These are phyloP conservation scores for Sordariomycetes sp. DNA, from an alignment of 2,329 filamentous ascomycete genomes.

Conservation along the genomic window DNA sequence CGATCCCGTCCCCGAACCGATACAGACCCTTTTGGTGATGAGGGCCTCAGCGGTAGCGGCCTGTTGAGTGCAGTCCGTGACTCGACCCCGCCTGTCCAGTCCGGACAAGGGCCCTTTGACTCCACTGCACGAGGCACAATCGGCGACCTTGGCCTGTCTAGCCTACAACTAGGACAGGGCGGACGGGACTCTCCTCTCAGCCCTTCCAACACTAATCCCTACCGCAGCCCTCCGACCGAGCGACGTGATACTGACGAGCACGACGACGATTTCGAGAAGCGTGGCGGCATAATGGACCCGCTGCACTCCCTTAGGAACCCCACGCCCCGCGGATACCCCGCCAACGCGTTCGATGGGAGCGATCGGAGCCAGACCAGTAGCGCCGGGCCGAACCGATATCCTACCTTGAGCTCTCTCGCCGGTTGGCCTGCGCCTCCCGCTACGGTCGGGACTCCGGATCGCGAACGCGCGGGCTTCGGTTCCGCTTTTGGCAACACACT, in stretches of 20 bases:
- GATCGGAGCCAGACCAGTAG: constrained; percentile 92
- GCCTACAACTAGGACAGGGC: constrained; percentile 42
- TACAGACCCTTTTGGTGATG: constrained; percentile 65
- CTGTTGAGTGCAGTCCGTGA: constrained; percentile 66
- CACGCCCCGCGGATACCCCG: constrained; percentile 10
- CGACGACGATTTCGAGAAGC: constrained; percentile 33
- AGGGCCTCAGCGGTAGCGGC: constrained; percentile 52
- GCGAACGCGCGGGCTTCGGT: constrained; percentile 41
- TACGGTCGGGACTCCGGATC: constrained; percentile 54
- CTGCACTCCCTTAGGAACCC: not conserved
- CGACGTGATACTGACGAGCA: constrained; percentile 52
- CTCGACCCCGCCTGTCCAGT: constrained; percentile 31
- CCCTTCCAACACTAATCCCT: constrained; percentile 92
- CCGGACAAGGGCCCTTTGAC: constrained; percentile 7
- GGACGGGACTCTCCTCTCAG: constrained; percentile 58
- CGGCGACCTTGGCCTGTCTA: constrained; percentile 49
- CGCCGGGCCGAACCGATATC: constrained; percentile 64
- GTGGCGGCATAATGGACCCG: constrained; percentile 25
- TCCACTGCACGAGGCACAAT: constrained; percentile 41
- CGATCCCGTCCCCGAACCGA: constrained; percentile 52
- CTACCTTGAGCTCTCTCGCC: constrained; percentile 44
- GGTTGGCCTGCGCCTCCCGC: constrained; percentile 48
- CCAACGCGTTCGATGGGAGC: constrained; percentile 51
- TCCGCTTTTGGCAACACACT: constrained; percentile 65
- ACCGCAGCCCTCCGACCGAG: constrained; percentile 76